These are phyloP conservation scores for Corylus heterophylla DNA, from an alignment of 306 rosid genomes.

Conservation along the genomic window DNA sequence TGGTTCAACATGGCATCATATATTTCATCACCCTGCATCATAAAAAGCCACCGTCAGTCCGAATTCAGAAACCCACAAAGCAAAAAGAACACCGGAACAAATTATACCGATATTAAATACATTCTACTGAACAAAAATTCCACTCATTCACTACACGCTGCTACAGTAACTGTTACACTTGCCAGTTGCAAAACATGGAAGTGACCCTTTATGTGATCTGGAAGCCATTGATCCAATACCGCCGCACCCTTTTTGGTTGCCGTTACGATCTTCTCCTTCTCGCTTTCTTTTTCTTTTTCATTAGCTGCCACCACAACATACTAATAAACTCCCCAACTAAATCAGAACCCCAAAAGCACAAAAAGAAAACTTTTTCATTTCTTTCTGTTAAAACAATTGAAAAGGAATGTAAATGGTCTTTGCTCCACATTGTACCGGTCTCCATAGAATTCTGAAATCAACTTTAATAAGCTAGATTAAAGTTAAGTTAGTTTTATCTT, in stretches of 20 bases:
- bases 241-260: slow-evolving; percentile 89
- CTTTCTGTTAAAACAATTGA: not conserved
- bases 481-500: not conserved
- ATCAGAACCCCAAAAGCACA: not conserved
- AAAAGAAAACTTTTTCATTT: no score
- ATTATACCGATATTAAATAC: slow-evolving; percentile 16
- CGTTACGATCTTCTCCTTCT: slow-evolving; percentile 65
- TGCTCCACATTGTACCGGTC: not conserved
- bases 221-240: slow-evolving; percentile 83
- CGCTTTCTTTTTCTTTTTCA: slow-evolving; percentile 30
- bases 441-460: not conserved
- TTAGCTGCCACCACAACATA: slow-evolving; percentile 30
- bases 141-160: not conserved
- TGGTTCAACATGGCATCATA: slow-evolving; percentile 94
- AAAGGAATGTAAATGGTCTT: not conserved
- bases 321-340: slow-evolving; percentile 10
- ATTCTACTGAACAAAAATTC: not conserved
- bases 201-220: slow-evolving; percentile 66
- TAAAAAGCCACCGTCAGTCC: slow-evolving; percentile 1
- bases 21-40: slow-evolving; percentile 68
- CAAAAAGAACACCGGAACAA: not conserved
- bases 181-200: slow-evolving; percentile 83
- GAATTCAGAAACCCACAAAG: not conserved
- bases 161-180: slow-evolving; percentile 27
- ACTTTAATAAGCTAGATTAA: not conserved